Conservation (phyloP, 164 flowering plant genomes). For the Amborella trichopoda region DNA sequence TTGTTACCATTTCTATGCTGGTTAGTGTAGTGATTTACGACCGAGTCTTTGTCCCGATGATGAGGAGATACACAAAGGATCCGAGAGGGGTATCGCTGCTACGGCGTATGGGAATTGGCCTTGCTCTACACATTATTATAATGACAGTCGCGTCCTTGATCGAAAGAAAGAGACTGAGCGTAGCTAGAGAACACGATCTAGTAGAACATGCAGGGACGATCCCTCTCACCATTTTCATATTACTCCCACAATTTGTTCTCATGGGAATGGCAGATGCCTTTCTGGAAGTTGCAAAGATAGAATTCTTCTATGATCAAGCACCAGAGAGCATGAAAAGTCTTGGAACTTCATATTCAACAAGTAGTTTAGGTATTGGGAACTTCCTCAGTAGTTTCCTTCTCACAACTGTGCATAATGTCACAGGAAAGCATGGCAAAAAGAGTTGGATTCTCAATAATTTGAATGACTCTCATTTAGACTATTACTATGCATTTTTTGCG, state of each 20-base stretch:
- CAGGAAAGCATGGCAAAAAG: conserved; percentile 8
- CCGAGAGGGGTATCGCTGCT: conserved; percentile 55
- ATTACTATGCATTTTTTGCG: conserved; percentile 30
- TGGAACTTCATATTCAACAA: conserved; percentile 14
- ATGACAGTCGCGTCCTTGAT: conserved; percentile 41
- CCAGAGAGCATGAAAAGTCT: conserved; percentile 20
- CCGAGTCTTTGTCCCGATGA: conserved; percentile 28
- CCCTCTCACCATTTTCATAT: conserved; percentile 15
- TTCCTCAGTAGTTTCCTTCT: conserved; percentile 17
- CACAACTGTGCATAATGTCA: conserved; percentile 6
- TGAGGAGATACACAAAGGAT: conserved; percentile 26
- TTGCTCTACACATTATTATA: conserved; percentile 26
- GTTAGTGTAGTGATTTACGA: conserved; percentile 33
- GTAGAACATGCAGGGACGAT: not conserved
- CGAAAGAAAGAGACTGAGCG: conserved; percentile 27
- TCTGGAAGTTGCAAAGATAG: conserved; percentile 14
- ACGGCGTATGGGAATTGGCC: conserved; percentile 51
- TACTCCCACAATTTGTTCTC: conserved; percentile 15
- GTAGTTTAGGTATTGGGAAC: conserved; percentile 15
- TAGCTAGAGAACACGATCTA: conserved; percentile 8
- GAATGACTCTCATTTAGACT: conserved; percentile 21
- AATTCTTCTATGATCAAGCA: conserved; percentile 22
- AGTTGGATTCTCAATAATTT: conserved; percentile 18
- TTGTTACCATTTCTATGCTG: conserved; percentile 43
- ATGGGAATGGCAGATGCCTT: conserved; percentile 18